Conservation (phyloP, 2,329 filamentous ascomycete species). For the Ascochyta pisi region DNA sequence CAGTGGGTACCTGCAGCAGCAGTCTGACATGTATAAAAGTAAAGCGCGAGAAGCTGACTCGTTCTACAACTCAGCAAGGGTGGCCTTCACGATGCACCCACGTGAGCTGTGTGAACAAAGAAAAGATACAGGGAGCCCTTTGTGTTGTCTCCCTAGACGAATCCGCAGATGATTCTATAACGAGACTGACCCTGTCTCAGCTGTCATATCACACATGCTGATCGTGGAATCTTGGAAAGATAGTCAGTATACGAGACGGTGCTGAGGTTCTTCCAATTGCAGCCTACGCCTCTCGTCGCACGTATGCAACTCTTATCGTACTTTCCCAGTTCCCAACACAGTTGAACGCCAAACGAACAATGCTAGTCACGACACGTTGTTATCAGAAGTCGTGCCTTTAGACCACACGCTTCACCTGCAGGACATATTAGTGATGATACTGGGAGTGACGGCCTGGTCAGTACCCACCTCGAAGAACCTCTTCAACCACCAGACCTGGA, state of each 20-base stretch:
- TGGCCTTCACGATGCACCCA: not conserved
- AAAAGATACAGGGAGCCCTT: not conserved
- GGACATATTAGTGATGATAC: conserved; percentile 24
- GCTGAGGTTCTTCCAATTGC: not conserved
- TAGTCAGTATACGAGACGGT: not conserved
- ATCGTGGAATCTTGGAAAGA: not conserved
- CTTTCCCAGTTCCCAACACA: conserved; percentile 7
- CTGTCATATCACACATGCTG: not conserved
- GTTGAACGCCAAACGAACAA: conserved; percentile 30
- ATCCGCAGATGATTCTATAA: not conserved
- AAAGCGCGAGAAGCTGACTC: not conserved
- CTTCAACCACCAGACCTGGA: conserved; percentile 99
- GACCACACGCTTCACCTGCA: conserved; percentile 45
- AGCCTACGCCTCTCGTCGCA: not conserved
- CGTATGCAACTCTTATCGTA: conserved; percentile 1
- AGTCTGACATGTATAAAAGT: not conserved
- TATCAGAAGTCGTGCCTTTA: conserved; percentile 11
- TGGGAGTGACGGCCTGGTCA: not conserved
- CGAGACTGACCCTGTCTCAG: not conserved
- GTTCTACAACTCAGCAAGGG: no score
- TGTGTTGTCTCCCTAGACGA: not conserved
- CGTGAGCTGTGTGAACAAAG: not conserved
- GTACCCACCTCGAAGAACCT: conserved; percentile 85
- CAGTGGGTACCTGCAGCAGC: not conserved
- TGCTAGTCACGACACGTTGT: not conserved